Percentiles rank a stretch among this genome's conserved stretches.
These are phyloP conservation scores for Epichloe hybrida DNA, from an alignment of 2,329 filamentous ascomycete genomes.

Conservation along the genomic window DNA sequence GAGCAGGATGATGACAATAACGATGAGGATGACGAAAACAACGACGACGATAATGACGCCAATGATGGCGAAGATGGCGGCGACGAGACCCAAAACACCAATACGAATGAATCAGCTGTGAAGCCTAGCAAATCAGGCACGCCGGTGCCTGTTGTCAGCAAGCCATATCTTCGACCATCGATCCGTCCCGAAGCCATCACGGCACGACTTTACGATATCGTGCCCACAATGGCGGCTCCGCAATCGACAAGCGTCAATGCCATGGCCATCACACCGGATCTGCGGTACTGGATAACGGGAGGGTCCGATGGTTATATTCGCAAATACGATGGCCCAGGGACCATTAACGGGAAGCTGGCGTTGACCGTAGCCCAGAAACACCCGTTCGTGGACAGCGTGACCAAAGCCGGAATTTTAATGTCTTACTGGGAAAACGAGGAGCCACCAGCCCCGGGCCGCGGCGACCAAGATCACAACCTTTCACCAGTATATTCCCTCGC, in stretches of 20 bases:
- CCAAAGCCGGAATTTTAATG: conserved; percentile 85
- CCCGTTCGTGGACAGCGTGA: conserved; percentile 93
- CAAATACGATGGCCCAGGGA: conserved; percentile 91
- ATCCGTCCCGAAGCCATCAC: conserved; percentile 68
- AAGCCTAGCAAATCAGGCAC: conserved; percentile 16
- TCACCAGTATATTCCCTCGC: conserved; percentile 92
- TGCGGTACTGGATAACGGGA: conserved; percentile 89
- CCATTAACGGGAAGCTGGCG: conserved; percentile 86
- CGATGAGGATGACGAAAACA: conserved; percentile 22
- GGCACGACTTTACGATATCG: conserved; percentile 80
- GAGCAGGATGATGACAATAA: conserved; percentile 25
- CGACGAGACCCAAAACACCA: conserved; percentile 14
- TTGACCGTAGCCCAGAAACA: conserved; percentile 91
- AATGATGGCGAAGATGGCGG: conserved; percentile 27
- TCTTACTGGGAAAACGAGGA: conserved; percentile 99
- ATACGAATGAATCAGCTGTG: conserved; percentile 6
- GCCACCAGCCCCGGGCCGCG: conserved; percentile 29
- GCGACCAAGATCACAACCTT: conserved; percentile 47
- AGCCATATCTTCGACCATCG: conserved; percentile 33
- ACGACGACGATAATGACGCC: conserved; percentile 24
- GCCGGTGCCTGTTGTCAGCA: conserved; percentile 10
- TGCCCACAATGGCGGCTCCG: conserved; percentile 91
- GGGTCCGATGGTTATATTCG: conserved; percentile 91
- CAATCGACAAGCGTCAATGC: conserved; percentile 94
- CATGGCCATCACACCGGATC: conserved; percentile 80